phyloP scores from a whole-genome alignment of 768 basidiomycete species.

The Tylopilus balloui region DNA sequence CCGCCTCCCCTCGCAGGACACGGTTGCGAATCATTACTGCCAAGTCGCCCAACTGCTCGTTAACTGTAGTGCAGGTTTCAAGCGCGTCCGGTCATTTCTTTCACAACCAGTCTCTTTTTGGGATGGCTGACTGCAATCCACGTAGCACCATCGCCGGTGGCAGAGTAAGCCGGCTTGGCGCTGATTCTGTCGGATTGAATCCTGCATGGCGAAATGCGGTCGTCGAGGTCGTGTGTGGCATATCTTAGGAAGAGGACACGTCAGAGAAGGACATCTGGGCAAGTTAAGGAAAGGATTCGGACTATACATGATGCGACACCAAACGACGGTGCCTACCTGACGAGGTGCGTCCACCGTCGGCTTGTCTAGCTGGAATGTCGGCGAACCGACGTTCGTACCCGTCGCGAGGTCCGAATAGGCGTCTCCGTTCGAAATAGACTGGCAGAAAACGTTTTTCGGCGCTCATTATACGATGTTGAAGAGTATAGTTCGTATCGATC shows the following conservation, averaged over 20 bases:
- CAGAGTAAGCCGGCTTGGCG: conserved; percentile 33
- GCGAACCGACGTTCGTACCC: not conserved
- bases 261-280: conserved; percentile 11
- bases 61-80: not conserved
- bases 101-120: not conserved
- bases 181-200: conserved; percentile 40
- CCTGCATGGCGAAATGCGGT: conserved; percentile 47
- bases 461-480: conserved; percentile 38
- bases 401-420: conserved; percentile 30
- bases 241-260: conserved; percentile 20
- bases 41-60: conserved; percentile 24
- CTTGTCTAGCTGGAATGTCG: not conserved
- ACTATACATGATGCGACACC: conserved; percentile 27
- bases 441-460: conserved; percentile 44
- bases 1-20: conserved; percentile 32
- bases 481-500: conserved; percentile 39
- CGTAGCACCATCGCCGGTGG: conserved; percentile 44
- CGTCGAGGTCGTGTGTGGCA: not conserved
- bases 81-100: conserved; percentile 5
- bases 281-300: conserved; percentile 9
- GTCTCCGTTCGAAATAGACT: conserved; percentile 39
- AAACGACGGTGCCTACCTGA: conserved; percentile 41
- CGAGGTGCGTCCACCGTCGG: conserved; percentile 35
- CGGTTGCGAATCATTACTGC: conserved; percentile 19
- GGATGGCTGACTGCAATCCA: conserved; percentile 6